A percentile compares a stretch with the other conserved stretches of the same genome.
These are phyloP conservation scores for Rosellinia necatrix DNA, from an alignment of 2,329 filamentous ascomycete genomes.

Conservation along the genomic window DNA sequence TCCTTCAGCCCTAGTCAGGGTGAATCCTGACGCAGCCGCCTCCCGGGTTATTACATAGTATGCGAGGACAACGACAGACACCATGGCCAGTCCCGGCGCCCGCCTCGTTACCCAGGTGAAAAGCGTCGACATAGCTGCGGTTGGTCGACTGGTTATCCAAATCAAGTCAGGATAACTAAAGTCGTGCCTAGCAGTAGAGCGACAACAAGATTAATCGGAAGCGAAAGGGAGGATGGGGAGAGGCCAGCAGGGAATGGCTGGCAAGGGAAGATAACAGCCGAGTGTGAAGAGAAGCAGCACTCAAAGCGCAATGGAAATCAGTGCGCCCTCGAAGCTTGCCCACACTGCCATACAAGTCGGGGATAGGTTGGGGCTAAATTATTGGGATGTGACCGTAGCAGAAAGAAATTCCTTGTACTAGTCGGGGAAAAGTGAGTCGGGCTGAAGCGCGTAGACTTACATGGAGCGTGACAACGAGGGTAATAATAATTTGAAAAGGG, in stretches of 20 bases:
- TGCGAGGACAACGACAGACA: constrained; percentile 53
- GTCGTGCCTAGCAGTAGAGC: constrained; percentile 21
- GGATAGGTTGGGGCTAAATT: constrained; percentile 23
- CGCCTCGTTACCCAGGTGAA: constrained; percentile 60
- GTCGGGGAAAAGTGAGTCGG: constrained; percentile 28
- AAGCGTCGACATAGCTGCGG: constrained; percentile 53
- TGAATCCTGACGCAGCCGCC: constrained; percentile 48
- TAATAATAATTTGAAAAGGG: constrained; percentile 41
- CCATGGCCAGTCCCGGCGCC: constrained; percentile 59
- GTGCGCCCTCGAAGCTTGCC: constrained; percentile 27
- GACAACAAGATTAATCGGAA: constrained; percentile 26
- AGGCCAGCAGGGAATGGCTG: constrained; percentile 27
- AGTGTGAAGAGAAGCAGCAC: constrained; percentile 9
- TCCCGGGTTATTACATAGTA: constrained; percentile 62
- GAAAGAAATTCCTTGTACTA: constrained; percentile 28
- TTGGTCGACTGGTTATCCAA: constrained; percentile 29
- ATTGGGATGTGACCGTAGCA: constrained; percentile 24
- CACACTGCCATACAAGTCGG: constrained; percentile 28
- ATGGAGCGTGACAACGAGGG: constrained; percentile 31
- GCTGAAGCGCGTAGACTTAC: constrained; percentile 28
- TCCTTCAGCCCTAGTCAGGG: constrained; percentile 47
- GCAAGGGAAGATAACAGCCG: constrained; percentile 35
- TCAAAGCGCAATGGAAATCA: constrained; percentile 31
- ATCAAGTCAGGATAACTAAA: constrained; percentile 30
- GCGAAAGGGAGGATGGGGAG: constrained; percentile 26